These are phyloP conservation scores for Suillus discolor DNA, from an alignment of 768 basidiomycete genomes.

Conservation along the genomic window DNA sequence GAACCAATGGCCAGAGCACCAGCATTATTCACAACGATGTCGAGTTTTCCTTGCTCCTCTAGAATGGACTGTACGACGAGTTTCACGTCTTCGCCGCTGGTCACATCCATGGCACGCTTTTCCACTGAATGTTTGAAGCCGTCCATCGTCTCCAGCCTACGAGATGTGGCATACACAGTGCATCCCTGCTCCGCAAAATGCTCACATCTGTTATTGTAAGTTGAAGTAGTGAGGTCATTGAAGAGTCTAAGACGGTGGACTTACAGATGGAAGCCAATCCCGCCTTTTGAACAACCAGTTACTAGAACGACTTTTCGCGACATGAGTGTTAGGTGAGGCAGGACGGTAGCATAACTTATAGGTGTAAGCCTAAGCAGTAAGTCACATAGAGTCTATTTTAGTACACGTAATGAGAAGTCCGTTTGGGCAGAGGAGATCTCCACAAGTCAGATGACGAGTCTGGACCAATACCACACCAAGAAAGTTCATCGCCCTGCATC, in stretches of 20 bases:
- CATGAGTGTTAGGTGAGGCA: background rate
- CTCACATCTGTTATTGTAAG: slow-evolving; percentile 50
- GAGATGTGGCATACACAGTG: slow-evolving; percentile 77
- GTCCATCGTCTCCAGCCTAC: slow-evolving; percentile 61
- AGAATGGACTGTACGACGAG: slow-evolving; percentile 53
- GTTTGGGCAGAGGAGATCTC: too few species aligned
- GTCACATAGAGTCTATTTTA: too few species aligned
- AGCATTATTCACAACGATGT: slow-evolving; percentile 80
- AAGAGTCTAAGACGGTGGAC: slow-evolving; percentile 8
- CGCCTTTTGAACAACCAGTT: slow-evolving; percentile 73
- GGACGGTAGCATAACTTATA: background rate
- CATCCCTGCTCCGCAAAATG: slow-evolving; percentile 68
- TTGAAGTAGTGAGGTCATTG: background rate
- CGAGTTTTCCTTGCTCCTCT: slow-evolving; percentile 60
- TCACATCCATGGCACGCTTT: slow-evolving; percentile 62
- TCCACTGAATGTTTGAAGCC: slow-evolving; percentile 53
- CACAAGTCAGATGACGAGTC: too few species aligned
- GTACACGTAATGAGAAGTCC: too few species aligned
- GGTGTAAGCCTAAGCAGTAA: background rate
- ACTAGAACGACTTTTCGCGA: slow-evolving; percentile 54
- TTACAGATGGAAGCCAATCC: slow-evolving; percentile 71
- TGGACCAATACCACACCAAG: too few species aligned
- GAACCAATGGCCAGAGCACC: slow-evolving; percentile 52
- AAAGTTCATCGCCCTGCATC: background rate
- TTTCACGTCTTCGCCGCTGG: slow-evolving; percentile 56